Percentiles rank a stretch among this genome's conserved stretches.
phyloP scores from a whole-genome alignment of 768 basidiomycete species.

The Leccinum olivaceopallidum region DNA sequence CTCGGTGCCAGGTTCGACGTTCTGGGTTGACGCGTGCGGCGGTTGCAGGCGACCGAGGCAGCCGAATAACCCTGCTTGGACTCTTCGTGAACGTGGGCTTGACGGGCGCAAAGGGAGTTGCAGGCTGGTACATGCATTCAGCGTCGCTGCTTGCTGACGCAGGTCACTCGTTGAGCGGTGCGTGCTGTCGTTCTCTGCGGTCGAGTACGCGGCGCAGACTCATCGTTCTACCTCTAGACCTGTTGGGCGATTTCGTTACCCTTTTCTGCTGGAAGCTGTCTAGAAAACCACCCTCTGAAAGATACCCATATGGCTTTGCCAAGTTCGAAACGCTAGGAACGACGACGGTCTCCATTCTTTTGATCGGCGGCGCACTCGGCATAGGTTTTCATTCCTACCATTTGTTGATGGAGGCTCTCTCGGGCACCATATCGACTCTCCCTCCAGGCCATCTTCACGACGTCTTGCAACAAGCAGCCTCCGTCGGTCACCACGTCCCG shows the following conservation, averaged over 20 bases:
- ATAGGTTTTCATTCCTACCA: slow-evolving; percentile 91
- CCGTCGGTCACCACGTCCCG: slow-evolving; percentile 55
- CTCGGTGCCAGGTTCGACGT: neutral
- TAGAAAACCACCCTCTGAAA: slow-evolving; percentile 72
- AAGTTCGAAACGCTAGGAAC: slow-evolving; percentile 97
- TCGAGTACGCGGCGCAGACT: slow-evolving; percentile 9
- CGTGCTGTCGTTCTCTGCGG: slow-evolving; percentile 30
- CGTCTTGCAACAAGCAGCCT: slow-evolving; percentile 56
- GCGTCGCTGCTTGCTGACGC: slow-evolving; percentile 92
- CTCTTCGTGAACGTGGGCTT: slow-evolving; percentile 79
- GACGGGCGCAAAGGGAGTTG: slow-evolving; percentile 80
- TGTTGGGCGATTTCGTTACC: slow-evolving; percentile 90
- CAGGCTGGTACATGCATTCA: slow-evolving; percentile 89
- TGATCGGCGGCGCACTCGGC: slow-evolving; percentile 81
- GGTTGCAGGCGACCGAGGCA: slow-evolving; percentile 71
- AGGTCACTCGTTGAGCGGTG: slow-evolving; percentile 87
- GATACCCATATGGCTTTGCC: slow-evolving; percentile 86
- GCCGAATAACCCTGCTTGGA: slow-evolving; percentile 82
- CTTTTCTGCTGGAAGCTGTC: slow-evolving; percentile 87
- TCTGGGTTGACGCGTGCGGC: slow-evolving; percentile 1
- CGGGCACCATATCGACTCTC: slow-evolving; percentile 61
- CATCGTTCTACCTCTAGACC: slow-evolving; percentile 44
- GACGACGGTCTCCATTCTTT: slow-evolving; percentile 82
- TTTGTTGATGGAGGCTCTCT: slow-evolving; percentile 73
- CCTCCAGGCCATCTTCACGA: slow-evolving; percentile 66